Conservation (phyloP, 345 rosid species). For the Aquilaria sinensis region DNA sequence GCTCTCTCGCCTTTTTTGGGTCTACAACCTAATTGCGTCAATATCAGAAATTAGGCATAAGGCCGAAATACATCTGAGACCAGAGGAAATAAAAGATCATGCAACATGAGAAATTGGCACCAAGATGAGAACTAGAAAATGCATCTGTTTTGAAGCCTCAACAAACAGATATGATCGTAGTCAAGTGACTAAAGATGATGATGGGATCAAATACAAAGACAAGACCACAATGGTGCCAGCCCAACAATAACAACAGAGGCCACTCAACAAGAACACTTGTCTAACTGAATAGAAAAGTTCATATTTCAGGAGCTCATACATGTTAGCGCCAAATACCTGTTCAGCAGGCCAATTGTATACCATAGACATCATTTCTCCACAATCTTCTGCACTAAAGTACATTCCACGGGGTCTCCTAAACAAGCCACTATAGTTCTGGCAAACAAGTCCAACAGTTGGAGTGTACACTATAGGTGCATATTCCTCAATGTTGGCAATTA, state of each 20-base stretch:
- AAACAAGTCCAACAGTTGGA: conserved; percentile 88
- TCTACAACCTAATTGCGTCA: too few relatives aligned
- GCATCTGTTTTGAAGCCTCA: too few relatives aligned
- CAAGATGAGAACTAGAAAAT: too few relatives aligned
- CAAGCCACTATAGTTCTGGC: conserved; percentile 84
- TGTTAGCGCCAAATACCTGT: conserved; percentile 32
- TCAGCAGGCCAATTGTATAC: conserved; percentile 96
- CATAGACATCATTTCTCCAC: conserved; percentile 98
- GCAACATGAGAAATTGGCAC: too few relatives aligned
- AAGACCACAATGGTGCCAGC: not conserved
- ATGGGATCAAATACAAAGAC: too few relatives aligned
- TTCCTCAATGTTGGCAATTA: conserved; percentile 76
- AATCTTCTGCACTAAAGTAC: conserved; percentile 85
- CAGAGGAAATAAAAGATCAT: too few relatives aligned
- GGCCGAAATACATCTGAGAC: too few relatives aligned
- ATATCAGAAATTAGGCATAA: too few relatives aligned
- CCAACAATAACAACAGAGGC: not conserved
- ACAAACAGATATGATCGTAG: too few relatives aligned
- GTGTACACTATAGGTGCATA: conserved; percentile 92
- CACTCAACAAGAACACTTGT: not conserved
- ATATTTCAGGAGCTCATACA: conserved; percentile 11
- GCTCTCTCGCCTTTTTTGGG: too few relatives aligned
- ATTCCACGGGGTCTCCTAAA: conserved; percentile 96
- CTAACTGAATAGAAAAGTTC: conserved; percentile 5
- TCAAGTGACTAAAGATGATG: too few relatives aligned